A percentile compares a stretch with the other conserved stretches of the same genome.
These are phyloP conservation scores for Tolypocladium nubicola DNA, from an alignment of 2,329 filamentous ascomycete species.

Conservation along the genomic window DNA sequence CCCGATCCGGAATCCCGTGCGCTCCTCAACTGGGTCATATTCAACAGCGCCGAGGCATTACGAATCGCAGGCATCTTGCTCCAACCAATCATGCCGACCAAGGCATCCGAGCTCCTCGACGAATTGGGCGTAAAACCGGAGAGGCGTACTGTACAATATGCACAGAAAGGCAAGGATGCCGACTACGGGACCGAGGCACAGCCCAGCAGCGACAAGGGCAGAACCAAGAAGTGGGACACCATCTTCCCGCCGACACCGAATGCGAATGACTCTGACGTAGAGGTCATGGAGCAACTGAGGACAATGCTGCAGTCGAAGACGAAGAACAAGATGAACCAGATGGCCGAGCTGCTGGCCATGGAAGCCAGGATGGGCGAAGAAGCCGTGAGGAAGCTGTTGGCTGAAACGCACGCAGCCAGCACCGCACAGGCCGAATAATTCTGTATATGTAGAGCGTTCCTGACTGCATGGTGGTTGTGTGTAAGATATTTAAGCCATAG, in stretches of 20 bases:
- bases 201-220: slow-evolving; percentile 12
- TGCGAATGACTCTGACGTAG: slow-evolving; percentile 12
- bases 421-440: not conserved
- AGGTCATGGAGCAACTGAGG: slow-evolving; percentile 10
- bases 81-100: slow-evolving; percentile 82
- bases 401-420: slow-evolving; percentile 6
- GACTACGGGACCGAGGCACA: slow-evolving; percentile 49
- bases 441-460: not conserved
- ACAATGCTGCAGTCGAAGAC: slow-evolving; percentile 8
- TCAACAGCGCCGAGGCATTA: slow-evolving; percentile 61
- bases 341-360: slow-evolving; percentile 16
- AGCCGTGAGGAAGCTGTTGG: slow-evolving; percentile 11
- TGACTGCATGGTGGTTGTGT: too few relatives aligned
- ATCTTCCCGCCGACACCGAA: slow-evolving; percentile 39
- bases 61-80: slow-evolving; percentile 75
- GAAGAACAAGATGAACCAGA: slow-evolving; percentile 16
- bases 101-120: slow-evolving; percentile 63
- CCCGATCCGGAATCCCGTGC: slow-evolving; percentile 19
- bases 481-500: not conserved
- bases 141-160: slow-evolving; percentile 52
- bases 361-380: slow-evolving; percentile 17
- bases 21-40: slow-evolving; percentile 52
- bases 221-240: slow-evolving; percentile 26
- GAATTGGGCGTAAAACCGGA: slow-evolving; percentile 59
- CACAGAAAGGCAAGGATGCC: slow-evolving; percentile 51